Evolutionary conservation across 2,329 filamentous ascomycete species (phyloP).

Genomic region (Anisogramma anomala): DNA sequence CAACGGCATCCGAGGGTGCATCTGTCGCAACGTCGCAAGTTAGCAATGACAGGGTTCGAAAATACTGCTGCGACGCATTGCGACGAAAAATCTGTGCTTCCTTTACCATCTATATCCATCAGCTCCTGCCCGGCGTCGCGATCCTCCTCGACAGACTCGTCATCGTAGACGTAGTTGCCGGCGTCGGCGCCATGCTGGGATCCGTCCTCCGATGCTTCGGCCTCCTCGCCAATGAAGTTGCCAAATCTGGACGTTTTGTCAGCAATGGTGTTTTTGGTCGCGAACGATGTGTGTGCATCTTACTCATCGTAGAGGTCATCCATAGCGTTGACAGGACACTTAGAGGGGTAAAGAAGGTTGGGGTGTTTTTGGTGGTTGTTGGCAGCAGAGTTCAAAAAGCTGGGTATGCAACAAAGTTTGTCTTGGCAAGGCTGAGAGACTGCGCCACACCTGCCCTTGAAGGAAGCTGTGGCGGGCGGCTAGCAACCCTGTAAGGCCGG

Average conservation of each 20-base stretch:
- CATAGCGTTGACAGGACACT: slow-evolving; percentile 32
- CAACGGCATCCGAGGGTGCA: slow-evolving; percentile 85
- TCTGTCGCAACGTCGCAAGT: slow-evolving; percentile 29
- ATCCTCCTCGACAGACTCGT: slow-evolving; percentile 55
- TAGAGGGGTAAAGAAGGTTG: neutral
- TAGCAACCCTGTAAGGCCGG: too few relatives aligned
- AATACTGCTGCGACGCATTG: too few relatives aligned
- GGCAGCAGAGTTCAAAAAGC: too few relatives aligned
- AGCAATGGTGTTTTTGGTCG: slow-evolving; percentile 7
- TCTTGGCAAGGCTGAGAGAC: slow-evolving; percentile 13
- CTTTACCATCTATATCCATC: slow-evolving; percentile 80
- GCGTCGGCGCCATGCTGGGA: slow-evolving; percentile 65
- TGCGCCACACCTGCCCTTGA: slow-evolving; percentile 1
- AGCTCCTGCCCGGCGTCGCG: slow-evolving; percentile 63
- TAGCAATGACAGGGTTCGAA: neutral
- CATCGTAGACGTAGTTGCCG: slow-evolving; percentile 71
- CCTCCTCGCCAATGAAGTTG: slow-evolving; percentile 94
- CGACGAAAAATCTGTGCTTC: too few relatives aligned
- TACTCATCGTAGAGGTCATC: slow-evolving; percentile 97
- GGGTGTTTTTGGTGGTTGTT: neutral
- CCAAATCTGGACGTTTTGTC: slow-evolving; percentile 57
- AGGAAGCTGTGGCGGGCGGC: too few relatives aligned
- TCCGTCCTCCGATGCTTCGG: slow-evolving; percentile 71
- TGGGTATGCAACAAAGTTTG: too few relatives aligned
- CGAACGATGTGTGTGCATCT: slow-evolving; percentile 14